Evolutionary conservation across 768 basidiomycete species (phyloP).

Genomic region (Collybia sp.): DNA sequence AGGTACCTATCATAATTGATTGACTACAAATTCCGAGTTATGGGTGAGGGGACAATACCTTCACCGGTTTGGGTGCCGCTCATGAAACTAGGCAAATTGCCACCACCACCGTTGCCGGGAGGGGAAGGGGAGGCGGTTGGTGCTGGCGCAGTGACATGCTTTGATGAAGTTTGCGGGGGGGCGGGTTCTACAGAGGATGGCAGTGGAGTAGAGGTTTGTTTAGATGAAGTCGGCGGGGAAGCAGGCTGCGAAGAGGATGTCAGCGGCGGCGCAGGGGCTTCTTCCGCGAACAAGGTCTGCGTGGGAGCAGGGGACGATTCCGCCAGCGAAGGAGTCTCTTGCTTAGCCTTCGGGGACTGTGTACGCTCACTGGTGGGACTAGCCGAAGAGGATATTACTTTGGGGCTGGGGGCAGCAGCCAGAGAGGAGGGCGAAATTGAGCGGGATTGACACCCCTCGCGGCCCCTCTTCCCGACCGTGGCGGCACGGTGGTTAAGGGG

Average conservation of each 20-base stretch:
- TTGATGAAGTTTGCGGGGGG: conserved; percentile 9
- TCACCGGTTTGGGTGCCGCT: conserved; percentile 46
- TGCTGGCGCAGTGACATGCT: conserved; percentile 3
- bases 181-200: conserved; percentile 6
- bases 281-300: background rate
- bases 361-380: conserved; percentile 1
- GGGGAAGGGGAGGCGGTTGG: conserved; percentile 3
- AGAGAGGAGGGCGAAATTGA: conserved; percentile 12
- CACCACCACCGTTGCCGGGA: conserved; percentile 3
- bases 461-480: conserved; percentile 25
- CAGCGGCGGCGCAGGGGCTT: background rate
- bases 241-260: background rate
- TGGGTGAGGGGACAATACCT: conserved; percentile 18
- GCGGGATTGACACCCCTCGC: conserved; percentile 28
- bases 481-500: conserved; percentile 15
- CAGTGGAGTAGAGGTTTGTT: conserved; percentile 5
- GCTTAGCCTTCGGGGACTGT: background rate
- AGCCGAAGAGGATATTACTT: conserved; percentile 5
- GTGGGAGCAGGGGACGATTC: too few relatives aligned
- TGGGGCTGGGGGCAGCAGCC: conserved; percentile 9
- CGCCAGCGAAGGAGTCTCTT: conserved; percentile 2
- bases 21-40: background rate
- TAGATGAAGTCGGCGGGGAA: background rate
- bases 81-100: conserved; percentile 34
- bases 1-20: conserved; percentile 35